Evolutionary conservation across 148 eudicot species (phyloP).

Genomic region (Mesembryanthemum crystallinum): DNA sequence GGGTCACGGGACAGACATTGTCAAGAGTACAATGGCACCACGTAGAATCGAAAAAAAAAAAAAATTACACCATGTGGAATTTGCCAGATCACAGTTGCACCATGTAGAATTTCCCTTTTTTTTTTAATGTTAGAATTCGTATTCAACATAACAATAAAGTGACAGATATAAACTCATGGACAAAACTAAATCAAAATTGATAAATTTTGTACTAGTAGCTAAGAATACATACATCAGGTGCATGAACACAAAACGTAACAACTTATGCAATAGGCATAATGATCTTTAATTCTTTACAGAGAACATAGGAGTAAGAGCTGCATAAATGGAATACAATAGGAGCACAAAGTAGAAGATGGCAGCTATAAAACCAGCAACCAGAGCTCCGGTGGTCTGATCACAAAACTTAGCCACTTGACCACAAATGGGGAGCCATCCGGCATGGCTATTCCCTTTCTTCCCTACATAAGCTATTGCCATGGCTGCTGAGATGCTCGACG

Average conservation of each 20-base stretch:
- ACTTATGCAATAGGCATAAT: neutral
- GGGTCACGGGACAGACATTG: too few species aligned
- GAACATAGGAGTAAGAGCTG: conserved; percentile 42
- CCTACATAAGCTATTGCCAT: conserved; percentile 73
- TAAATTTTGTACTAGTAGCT: too few species aligned
- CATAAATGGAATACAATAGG: conserved; percentile 53
- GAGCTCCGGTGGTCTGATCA: conserved; percentile 48
- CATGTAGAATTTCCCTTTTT: too few species aligned
- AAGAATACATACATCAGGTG: too few species aligned
- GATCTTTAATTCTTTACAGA: neutral
- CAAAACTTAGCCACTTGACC: conserved; percentile 80
- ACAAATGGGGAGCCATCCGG: conserved; percentile 92
- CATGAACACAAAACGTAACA: neutral
- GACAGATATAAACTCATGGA: too few species aligned
- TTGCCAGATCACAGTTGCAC: too few species aligned
- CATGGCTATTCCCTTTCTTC: conserved; percentile 67
- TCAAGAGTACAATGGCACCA: too few species aligned
- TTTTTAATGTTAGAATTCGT: too few species aligned
- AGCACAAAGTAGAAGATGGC: conserved; percentile 48
- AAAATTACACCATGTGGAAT: too few species aligned
- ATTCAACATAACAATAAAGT: too few species aligned
- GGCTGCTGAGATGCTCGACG: conserved; percentile 69
- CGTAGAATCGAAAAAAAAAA: too few species aligned
- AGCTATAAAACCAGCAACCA: conserved; percentile 53
- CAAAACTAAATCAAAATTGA: too few species aligned